phyloP scores from a whole-genome alignment of 2,329 filamentous ascomycete species.

The Huntiella bhutanensis region DNA sequence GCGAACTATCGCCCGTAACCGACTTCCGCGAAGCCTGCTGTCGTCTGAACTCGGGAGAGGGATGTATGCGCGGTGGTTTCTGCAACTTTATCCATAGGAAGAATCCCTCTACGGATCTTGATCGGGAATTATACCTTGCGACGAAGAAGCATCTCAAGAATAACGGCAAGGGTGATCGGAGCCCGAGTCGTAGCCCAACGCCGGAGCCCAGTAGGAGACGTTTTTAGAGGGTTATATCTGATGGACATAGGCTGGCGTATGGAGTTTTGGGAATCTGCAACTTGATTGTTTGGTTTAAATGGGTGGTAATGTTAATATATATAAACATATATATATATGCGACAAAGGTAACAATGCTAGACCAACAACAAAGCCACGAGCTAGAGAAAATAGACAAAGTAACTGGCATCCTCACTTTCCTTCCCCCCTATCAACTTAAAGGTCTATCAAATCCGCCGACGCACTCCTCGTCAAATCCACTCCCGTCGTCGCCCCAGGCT shows the following conservation, averaged over 20 bases:
- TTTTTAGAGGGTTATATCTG: constrained; percentile 25
- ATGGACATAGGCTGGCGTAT: background rate
- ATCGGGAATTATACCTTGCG: constrained; percentile 65
- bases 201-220: constrained; percentile 65
- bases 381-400: constrained; percentile 1
- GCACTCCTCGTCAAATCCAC: constrained; percentile 4
- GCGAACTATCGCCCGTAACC: constrained; percentile 88
- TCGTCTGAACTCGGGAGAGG: constrained; percentile 81
- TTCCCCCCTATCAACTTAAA: background rate
- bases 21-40: constrained; percentile 98
- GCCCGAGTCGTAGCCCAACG: constrained; percentile 62
- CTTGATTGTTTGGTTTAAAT: background rate
- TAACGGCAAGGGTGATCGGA: constrained; percentile 68
- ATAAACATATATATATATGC: background rate
- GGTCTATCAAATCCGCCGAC: constrained; percentile 10
- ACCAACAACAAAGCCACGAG: background rate
- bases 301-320: background rate
- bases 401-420: background rate
- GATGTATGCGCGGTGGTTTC: constrained; percentile 88
- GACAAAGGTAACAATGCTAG: background rate
- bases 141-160: constrained; percentile 94
- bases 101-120: constrained; percentile 75
- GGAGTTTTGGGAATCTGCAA: background rate
- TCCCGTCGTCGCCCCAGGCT: background rate
- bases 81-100: constrained; percentile 99